Evolutionary conservation across 192 early-diverging fungal species (phyloP), one percentile per base, ranked within the genome.

Genomic region (Mortierella alpina): DNA sequence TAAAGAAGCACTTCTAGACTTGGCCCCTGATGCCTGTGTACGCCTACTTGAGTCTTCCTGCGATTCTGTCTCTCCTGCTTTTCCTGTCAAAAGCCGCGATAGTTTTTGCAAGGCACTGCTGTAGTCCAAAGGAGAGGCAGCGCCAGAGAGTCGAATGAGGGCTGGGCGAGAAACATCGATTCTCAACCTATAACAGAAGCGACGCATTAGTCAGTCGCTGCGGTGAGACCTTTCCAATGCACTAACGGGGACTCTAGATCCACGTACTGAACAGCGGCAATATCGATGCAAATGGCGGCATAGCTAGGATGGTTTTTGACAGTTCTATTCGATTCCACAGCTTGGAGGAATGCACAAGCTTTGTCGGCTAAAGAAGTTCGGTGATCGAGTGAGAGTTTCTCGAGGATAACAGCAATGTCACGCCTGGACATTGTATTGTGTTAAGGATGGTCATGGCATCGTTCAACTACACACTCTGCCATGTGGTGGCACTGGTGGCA

Each of bases 271-370:
- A 68, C 56, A 6, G 70, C 69, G 22, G 77, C 77, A 61, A 80
- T 80, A 53, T 80, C 70, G 22, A 80, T 54, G 41, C 77, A 80
- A 57, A 80, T 68, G 15, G 77, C 77, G 12, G 77, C 77, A 72
- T 80, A 70, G 39, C 77, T 72, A 0, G 77, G 57, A 58, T 72
- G 70, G 22, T 72, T 80, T 42, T 60, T 80, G 54, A 72, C 64
- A 2, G 63, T 5, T 20, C 77, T 54, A 22, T 80, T 72, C 11
- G 69, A 70, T 45, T 80, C 69, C 0, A 67, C 66, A n/a, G 60
- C 77, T 17, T 80, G 63, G 1, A 80, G 70, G 60, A 56, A 80
- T 10, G 70, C 69, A 51, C 59, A 72, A 46, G 77, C 77, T 52
- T 80, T 80, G 13, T 80, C 77, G 7, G 59, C 63, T 0, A 80